Conservation (phyloP, 1,284 basidiomycete genomes). For the Apiotrichum montevideense region DNA sequence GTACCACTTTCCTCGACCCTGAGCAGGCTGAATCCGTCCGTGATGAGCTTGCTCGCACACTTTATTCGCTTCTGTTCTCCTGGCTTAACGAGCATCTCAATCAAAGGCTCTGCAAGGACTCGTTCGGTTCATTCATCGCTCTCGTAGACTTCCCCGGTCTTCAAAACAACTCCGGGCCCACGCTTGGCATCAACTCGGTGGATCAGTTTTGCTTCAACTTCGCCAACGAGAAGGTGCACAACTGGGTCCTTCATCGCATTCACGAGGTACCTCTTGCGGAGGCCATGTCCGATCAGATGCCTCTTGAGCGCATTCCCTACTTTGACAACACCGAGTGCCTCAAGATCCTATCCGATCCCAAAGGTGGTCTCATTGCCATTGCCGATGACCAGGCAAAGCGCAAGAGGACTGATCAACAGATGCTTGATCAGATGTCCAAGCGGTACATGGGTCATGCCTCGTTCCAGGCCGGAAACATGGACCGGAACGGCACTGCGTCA, state of each 20-base stretch:
- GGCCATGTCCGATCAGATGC: slow-evolving; percentile 79
- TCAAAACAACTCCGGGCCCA: slow-evolving; percentile 66
- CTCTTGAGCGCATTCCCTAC: slow-evolving; percentile 57
- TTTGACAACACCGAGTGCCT: slow-evolving; percentile 90
- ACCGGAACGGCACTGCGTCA: slow-evolving; percentile 72
- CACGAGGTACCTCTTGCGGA: slow-evolving; percentile 67
- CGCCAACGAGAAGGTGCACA: slow-evolving; percentile 83
- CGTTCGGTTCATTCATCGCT: slow-evolving; percentile 87
- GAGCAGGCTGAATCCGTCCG: slow-evolving; percentile 87
- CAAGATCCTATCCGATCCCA: slow-evolving; percentile 75
- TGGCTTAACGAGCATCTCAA: slow-evolving; percentile 98
- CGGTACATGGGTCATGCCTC: slow-evolving; percentile 88
- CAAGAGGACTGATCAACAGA: slow-evolving; percentile 87
- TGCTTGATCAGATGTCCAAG: slow-evolving; percentile 91
- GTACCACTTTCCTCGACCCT: slow-evolving; percentile 90
- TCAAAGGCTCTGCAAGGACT: slow-evolving; percentile 82
- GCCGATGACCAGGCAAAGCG: slow-evolving; percentile 92
- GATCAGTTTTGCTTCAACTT: slow-evolving; percentile 97
- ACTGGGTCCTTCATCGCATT: slow-evolving; percentile 71
- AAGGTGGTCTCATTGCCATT: slow-evolving; percentile 89
- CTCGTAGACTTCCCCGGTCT: slow-evolving; percentile 92
- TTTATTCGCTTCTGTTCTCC: slow-evolving; percentile 90
- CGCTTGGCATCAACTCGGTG: slow-evolving; percentile 73
- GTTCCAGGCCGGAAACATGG: slow-evolving; percentile 71
- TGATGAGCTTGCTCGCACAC: slow-evolving; percentile 85